Percentiles rank a stretch among this genome's conserved stretches.
These are phyloP conservation scores for Pleurotus eryngii DNA, from an alignment of 768 basidiomycete species.

Conservation along the genomic window DNA sequence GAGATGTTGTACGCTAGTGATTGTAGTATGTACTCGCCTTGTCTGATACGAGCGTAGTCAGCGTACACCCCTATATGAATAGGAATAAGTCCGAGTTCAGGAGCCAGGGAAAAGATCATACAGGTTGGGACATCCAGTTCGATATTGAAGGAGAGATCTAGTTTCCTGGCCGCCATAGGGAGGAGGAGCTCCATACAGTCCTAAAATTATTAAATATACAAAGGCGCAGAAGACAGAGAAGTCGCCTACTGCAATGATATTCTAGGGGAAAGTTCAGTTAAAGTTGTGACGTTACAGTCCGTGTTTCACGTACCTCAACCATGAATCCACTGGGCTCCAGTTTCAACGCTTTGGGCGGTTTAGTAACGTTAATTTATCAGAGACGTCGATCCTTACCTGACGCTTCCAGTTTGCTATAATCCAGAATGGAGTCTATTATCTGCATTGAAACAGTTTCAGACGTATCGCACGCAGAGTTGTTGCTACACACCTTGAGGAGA, in stretches of 20 bases:
- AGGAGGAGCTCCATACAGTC: constrained; percentile 77
- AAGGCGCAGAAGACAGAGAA: too few relatives aligned
- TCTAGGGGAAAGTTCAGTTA: constrained; percentile 26
- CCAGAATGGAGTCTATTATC: constrained; percentile 79
- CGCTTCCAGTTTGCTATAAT: constrained; percentile 78
- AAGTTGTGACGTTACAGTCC: neutral
- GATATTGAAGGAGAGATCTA: constrained; percentile 73
- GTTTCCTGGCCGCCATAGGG: constrained; percentile 71
- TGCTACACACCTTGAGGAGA: constrained; percentile 50
- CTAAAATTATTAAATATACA: constrained; percentile 23
- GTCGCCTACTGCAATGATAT: constrained; percentile 58
- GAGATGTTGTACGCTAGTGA: neutral
- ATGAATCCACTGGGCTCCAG: constrained; percentile 63
- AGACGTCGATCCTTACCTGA: constrained; percentile 40
- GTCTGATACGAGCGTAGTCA: constrained; percentile 71
- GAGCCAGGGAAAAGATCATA: constrained; percentile 23
- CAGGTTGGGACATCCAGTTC: constrained; percentile 63
- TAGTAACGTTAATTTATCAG: constrained; percentile 4
- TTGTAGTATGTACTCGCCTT: constrained; percentile 37
- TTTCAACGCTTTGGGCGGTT: constrained; percentile 51
- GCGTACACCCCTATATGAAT: constrained; percentile 55
- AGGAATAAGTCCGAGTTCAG: neutral
- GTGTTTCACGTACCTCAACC: constrained; percentile 44
- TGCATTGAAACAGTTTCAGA: constrained; percentile 20
- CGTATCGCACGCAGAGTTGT: too few relatives aligned